Conservation (phyloP, 140 eudicot genomes). For the Anethum foeniculum region DNA sequence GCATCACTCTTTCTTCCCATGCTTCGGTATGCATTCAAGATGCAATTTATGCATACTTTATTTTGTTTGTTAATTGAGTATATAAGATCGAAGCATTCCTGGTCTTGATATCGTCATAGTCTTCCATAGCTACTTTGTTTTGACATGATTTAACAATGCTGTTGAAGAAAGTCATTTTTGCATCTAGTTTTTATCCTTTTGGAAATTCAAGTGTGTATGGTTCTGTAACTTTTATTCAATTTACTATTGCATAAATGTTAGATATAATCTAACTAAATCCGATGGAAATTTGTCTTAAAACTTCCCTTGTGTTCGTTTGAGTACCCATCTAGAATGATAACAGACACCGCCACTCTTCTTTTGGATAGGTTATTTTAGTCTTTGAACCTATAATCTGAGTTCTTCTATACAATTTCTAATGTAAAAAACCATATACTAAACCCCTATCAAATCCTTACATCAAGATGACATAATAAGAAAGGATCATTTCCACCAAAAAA, state of each 20-base stretch:
- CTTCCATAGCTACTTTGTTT: neutral
- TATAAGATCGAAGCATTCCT: neutral
- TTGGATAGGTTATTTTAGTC: neutral
- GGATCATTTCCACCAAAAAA: neutral
- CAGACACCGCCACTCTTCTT: neutral
- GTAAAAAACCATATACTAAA: neutral
- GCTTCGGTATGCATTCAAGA: constrained; percentile 30
- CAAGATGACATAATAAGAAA: neutral
- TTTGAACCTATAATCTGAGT: neutral
- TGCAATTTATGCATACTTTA: neutral
- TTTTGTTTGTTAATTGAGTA: neutral
- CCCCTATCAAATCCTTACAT: neutral
- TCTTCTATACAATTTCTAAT: neutral
- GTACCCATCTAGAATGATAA: neutral
- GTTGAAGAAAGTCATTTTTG: neutral
- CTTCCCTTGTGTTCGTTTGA: neutral
- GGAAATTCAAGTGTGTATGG: neutral
- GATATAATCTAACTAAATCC: neutral
- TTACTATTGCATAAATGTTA: neutral
- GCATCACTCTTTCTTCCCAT: constrained; percentile 35
- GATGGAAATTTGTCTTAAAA: neutral
- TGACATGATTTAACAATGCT: neutral
- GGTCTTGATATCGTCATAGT: neutral
- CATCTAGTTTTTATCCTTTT: neutral
- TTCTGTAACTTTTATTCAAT: no score